phyloP scores from a whole-genome alignment of 2,329 filamentous ascomycete species.

The Colletotrichum nymphaeae region DNA sequence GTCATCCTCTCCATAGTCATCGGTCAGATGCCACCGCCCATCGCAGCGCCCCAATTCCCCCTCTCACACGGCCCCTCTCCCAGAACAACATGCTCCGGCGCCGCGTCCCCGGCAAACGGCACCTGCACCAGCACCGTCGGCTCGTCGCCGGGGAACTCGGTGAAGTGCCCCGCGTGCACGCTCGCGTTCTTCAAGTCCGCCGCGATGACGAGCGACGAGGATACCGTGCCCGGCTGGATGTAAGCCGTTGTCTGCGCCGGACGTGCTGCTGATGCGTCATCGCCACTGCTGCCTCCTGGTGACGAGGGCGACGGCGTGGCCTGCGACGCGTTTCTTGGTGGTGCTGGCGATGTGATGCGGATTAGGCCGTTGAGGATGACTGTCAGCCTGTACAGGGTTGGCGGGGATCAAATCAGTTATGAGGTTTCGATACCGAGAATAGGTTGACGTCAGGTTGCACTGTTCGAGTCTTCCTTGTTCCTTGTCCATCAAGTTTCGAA shows the following conservation, averaged over 20 bases:
- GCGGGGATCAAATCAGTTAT: neutral
- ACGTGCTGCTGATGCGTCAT: neutral
- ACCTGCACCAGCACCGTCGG: constrained; percentile 46
- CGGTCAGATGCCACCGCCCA: neutral
- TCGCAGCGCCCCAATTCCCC: constrained; percentile 24
- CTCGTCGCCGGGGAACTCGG: constrained; percentile 48
- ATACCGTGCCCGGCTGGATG: constrained; percentile 44
- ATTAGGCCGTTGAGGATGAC: constrained; percentile 47
- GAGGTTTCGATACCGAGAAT: neutral
- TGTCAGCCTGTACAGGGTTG: constrained; percentile 38
- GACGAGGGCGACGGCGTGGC: neutral
- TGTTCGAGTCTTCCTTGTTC: neutral
- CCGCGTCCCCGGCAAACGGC: constrained; percentile 41
- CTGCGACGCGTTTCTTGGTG: constrained; percentile 36
- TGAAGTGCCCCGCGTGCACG: constrained; percentile 44
- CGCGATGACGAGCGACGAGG: constrained; percentile 46
- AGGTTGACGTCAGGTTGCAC: neutral
- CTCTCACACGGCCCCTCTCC: constrained; percentile 43
- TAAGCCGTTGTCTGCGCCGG: constrained; percentile 41
- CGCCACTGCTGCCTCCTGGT: too few relatives aligned
- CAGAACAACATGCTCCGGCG: constrained; percentile 43
- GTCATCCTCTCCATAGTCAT: neutral
- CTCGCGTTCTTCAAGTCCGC: constrained; percentile 43
- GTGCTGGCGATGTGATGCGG: constrained; percentile 44
- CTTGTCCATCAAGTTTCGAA: neutral